phyloP scores from a whole-genome alignment of 2,329 filamentous ascomycete species.

The Sordariomycetes sp. region DNA sequence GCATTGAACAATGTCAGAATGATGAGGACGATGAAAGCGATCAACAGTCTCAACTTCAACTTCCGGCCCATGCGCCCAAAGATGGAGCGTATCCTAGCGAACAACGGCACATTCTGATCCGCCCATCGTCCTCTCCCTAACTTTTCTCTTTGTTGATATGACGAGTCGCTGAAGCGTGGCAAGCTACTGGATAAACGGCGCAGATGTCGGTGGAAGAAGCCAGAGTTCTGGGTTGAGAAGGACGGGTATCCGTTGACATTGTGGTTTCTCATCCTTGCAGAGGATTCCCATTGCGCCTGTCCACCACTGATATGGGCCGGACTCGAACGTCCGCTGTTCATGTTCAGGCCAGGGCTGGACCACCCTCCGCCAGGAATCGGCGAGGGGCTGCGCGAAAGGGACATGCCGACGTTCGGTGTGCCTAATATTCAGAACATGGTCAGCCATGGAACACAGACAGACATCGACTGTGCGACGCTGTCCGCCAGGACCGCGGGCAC shows the following conservation, averaged over 20 bases:
- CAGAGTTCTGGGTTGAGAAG: conserved; percentile 72
- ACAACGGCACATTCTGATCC: conserved; percentile 30
- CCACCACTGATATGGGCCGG: conserved; percentile 49
- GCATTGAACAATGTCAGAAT: conserved; percentile 59
- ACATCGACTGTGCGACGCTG: not conserved
- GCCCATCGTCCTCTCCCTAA: conserved; percentile 43
- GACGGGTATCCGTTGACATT: conserved; percentile 67
- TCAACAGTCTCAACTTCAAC: conserved; percentile 52
- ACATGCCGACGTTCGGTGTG: conserved; percentile 58
- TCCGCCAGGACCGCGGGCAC: not conserved
- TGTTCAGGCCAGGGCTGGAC: conserved; percentile 72
- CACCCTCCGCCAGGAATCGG: conserved; percentile 79
- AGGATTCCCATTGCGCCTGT: conserved; percentile 70
- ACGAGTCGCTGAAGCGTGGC: conserved; percentile 55
- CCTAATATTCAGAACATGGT: conserved; percentile 24
- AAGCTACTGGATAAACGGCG: conserved; percentile 71
- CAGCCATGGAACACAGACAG: not conserved
- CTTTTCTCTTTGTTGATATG: conserved; percentile 74
- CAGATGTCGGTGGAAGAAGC: conserved; percentile 81
- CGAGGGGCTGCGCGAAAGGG: conserved; percentile 78
- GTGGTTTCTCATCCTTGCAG: conserved; percentile 68
- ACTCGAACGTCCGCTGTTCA: conserved; percentile 62
- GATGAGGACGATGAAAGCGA: conserved; percentile 51
- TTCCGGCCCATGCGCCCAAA: conserved; percentile 51
- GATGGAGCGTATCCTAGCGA: conserved; percentile 36